Base-by-base conservation (phyloP, 768 basidiomycete genomes). In the Kwoniella botswanensis region DNA sequence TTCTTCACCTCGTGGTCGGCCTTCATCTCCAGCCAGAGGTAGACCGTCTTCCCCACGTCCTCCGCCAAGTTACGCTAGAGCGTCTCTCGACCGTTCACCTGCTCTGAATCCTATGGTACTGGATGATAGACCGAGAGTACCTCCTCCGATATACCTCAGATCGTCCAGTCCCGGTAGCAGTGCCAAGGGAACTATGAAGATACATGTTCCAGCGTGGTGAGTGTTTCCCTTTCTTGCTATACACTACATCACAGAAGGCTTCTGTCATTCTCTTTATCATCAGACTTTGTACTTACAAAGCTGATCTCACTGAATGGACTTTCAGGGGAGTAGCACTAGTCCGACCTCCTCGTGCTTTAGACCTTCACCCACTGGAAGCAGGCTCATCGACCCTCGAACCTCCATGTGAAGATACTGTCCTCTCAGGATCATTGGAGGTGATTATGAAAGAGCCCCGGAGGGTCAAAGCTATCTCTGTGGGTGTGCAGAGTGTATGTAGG, bases 351-450 rank as follows among this genome's bases (percentile, higher is more conserved):
- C 56, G 73, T 15, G 46, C 13, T 3, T 35, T 72, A 22, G 75
- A 79, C 6, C 65, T 76, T 7, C 75, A 76, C 35, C 75, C 77
- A 9, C 50, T 74, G 3, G 76, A 79, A 46, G 26, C 53, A 9
- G 72, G 64, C 11, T 42, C 63, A 11, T 52, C n/a, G 15, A 54
- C 42, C 7, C 43, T 63, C 17, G 71, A 76, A 57, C 73, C 74
- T 3, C 80, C 82, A 4, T 44, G 67, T 17, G 80, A 83, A 44
- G 82, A 83, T 65, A 79, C 79, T 10, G 71, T 83, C 41, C 62
- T 83, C 13, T 70, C 73, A 50, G 80, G 80, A 13, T 62, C 73
- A 3, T 54, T 82, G 11, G 81, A 82, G 57, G 76, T 83, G 13
- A 76, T 75, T 43, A 82, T 80, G 81, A 78, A 79, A 67, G 78